Conservation (phyloP, 2,329 filamentous ascomycete species). For the Talaromyces funiculosus region DNA sequence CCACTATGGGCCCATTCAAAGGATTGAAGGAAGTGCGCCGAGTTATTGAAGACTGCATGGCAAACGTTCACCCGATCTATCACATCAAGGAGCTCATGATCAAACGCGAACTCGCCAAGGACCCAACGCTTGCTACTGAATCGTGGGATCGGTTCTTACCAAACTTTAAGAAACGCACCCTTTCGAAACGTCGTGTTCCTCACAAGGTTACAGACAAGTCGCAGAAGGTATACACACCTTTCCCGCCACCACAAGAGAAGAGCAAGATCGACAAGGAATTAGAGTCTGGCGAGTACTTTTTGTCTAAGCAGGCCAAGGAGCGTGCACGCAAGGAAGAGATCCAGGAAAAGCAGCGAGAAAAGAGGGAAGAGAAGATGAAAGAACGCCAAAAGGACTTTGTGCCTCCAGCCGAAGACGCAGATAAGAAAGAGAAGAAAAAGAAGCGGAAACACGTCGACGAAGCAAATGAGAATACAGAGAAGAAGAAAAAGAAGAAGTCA, state of each 20-base stretch:
- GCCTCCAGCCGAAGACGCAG: constrained; percentile 72
- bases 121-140: constrained; percentile 77
- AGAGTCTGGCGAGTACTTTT: constrained; percentile 94
- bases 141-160: constrained; percentile 95
- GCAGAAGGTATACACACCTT: constrained; percentile 94
- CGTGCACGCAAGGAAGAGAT: constrained; percentile 71
- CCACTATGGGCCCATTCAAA: constrained; percentile 86
- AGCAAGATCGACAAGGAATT: constrained; percentile 98
- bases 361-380: constrained; percentile 81
- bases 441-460: constrained; percentile 34
- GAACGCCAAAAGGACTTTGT: constrained; percentile 82
- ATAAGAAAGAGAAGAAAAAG: constrained; percentile 46
- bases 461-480: constrained; percentile 53
- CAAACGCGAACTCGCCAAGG: constrained; percentile 83
- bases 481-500: constrained; percentile 49
- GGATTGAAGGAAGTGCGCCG: constrained; percentile 86
- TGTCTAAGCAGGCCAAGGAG: constrained; percentile 89
- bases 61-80: constrained; percentile 83
- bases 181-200: constrained; percentile 77
- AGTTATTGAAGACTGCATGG: constrained; percentile 92
- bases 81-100: constrained; percentile 97
- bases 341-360: constrained; percentile 76
- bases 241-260: constrained; percentile 95
- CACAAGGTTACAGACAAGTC: constrained; percentile 84
- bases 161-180: constrained; percentile 90